Percentiles rank a stretch among this genome's conserved stretches.
phyloP scores from a whole-genome alignment of 176 grass and related monocot genomes.

The Puccinellia tenuiflora region DNA sequence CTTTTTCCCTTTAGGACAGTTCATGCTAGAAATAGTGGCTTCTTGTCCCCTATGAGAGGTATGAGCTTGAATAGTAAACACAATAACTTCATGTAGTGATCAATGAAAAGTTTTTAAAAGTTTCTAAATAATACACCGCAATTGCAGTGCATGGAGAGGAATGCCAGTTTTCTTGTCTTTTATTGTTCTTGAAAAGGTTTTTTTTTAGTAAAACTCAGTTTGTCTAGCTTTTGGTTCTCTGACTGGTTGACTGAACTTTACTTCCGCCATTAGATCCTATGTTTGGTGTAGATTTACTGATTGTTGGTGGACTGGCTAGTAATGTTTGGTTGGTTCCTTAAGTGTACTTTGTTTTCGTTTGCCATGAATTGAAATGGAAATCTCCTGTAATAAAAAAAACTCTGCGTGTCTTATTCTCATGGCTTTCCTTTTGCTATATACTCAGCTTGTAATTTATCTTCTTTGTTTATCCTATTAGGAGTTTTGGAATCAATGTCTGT shows the following conservation, averaged over 20 bases:
- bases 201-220: background rate
- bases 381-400: background rate
- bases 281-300: background rate
- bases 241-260: background rate
- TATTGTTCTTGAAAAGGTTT: background rate
- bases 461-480: conserved; percentile 47
- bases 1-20: background rate
- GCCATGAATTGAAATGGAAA: background rate
- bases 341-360: background rate
- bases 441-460: conserved; percentile 28
- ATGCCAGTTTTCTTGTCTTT: background rate
- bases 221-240: background rate
- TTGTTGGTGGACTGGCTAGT: background rate
- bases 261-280: background rate
- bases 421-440: background rate
- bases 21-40: background rate
- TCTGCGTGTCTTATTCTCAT: background rate
- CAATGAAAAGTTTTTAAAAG: background rate
- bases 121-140: background rate
- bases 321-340: background rate
- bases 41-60: background rate
- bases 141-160: background rate
- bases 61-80: background rate
- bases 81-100: background rate
- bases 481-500: conserved; percentile 97